Evolutionary conservation across 148 eudicot species (phyloP), one percentile per base, ranked within the genome.

Genomic region (Rhododendron ovatum): DNA sequence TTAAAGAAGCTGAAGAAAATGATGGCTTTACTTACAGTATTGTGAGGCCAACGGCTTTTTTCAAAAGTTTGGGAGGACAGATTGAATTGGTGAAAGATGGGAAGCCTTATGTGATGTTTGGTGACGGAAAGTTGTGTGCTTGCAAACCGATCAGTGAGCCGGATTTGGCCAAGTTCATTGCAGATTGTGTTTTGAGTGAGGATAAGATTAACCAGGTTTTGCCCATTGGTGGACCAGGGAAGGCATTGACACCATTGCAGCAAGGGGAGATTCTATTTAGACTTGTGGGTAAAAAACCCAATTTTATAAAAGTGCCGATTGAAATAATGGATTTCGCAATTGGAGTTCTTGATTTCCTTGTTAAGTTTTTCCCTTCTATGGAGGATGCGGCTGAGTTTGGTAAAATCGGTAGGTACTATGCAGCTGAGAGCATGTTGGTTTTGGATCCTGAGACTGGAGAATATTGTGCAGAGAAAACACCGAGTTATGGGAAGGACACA

Each of bases 71-170:
- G 82, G 99, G 98, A 24, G 99, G 99, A 35, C 99, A 96, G 26
- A 93, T 96, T 86, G 99, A 95, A 90, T 86, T 96, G 82, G 98
- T 95, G 53, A 93, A 95, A 84, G 96, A 94, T 85, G 99, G 99
- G 50, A 96, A 96, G 80, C 99, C 98, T 53, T 95, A 95, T 91
- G 98, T 96, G 78, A 96, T 96, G 98, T 96, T 96, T 92, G 99
- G 99, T 28, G 96, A 96, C 85, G 99, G 99, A 78, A 93, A 90
- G 33, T 78, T 96, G 86, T 96, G 99, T 88, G 99, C 98, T 85
- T 96, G 98, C 86, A 96, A 96, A 84, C 98, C 99, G 0, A 95
- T 96, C 18, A 96, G 99, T 50, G 99, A 96, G 87, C 80, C 91
- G 20, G 98, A 95, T 91, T 92, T 96, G 85, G 98, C 96, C 81